These are phyloP conservation scores for Penicillium cosmopolitanum DNA, from an alignment of 495 filamentous ascomycete genomes.

Conservation along the genomic window DNA sequence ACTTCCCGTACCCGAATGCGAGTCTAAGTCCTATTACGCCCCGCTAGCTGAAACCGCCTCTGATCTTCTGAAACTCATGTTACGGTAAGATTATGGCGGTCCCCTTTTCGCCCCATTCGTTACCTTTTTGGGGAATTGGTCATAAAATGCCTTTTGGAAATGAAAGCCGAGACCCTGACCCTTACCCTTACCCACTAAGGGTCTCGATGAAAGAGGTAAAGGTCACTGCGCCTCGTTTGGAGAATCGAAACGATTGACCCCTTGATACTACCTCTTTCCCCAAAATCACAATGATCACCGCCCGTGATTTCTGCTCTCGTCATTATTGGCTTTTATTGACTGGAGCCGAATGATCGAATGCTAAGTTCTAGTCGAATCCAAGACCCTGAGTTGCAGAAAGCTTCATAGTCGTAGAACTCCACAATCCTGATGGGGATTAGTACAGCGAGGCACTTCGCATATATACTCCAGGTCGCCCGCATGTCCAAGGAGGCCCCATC, in stretches of 20 bases:
- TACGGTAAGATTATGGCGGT: background rate
- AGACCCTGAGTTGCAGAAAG: background rate
- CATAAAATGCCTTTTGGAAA: background rate
- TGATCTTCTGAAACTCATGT: background rate
- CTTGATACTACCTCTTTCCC: background rate
- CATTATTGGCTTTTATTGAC: background rate
- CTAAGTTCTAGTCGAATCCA: background rate
- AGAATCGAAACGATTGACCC: background rate
- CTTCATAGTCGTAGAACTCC: background rate
- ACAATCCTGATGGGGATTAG: slow-evolving; percentile 2
- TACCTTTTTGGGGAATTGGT: slow-evolving; percentile 4
- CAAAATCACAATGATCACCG: background rate
- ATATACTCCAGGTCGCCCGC: background rate
- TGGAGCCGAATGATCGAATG: background rate
- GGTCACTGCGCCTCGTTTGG: background rate
- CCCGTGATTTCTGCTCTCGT: background rate
- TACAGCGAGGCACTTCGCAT: background rate
- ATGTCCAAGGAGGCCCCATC: background rate
- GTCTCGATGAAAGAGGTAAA: background rate
- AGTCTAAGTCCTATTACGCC: background rate
- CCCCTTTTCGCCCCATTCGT: background rate
- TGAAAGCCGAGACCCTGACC: background rate
- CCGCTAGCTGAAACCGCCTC: background rate
- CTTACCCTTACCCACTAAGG: background rate
- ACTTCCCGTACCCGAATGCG: background rate